Percentiles rank a stretch among this genome's conserved stretches.
These are phyloP conservation scores for Citrus sp. DNA, from an alignment of 345 rosid species.

Conservation along the genomic window DNA sequence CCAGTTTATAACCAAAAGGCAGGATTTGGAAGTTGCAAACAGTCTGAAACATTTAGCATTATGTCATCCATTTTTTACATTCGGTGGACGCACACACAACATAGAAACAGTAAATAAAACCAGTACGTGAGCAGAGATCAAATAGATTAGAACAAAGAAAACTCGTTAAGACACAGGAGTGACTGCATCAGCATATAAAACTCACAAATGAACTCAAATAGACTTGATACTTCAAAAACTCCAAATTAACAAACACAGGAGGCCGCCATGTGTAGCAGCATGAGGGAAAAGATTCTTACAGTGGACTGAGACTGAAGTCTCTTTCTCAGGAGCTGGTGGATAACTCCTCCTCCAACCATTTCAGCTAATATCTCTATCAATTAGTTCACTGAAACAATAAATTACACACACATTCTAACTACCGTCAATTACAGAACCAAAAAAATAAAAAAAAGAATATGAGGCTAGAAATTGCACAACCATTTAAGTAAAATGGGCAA, in stretches of 20 bases:
- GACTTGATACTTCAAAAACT: not conserved
- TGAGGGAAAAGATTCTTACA: conserved; percentile 35
- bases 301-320: conserved; percentile 62
- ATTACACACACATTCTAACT: not conserved
- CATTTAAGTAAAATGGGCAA: not conserved
- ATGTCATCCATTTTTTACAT: not conserved
- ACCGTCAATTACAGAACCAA: too few species aligned
- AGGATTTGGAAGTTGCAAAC: not conserved
- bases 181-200: not conserved
- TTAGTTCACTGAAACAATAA: conserved; percentile 26
- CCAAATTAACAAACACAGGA: not conserved
- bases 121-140: not conserved
- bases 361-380: conserved; percentile 35
- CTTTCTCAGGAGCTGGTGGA: conserved; percentile 86
- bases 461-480: not conserved
- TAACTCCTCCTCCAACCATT: conserved; percentile 94
- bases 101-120: not conserved
- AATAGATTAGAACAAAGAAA: not conserved
- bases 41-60: not conserved
- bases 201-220: not conserved
- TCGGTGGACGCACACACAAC: not conserved
- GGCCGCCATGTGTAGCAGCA: not conserved
- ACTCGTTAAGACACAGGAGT: not conserved
- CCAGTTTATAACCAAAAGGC: not conserved
- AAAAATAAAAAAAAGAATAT: not conserved